Percentiles rank a stretch among this genome's conserved stretches.
These are phyloP conservation scores for Russula emetica DNA, from an alignment of 768 basidiomycete species.

Conservation along the genomic window DNA sequence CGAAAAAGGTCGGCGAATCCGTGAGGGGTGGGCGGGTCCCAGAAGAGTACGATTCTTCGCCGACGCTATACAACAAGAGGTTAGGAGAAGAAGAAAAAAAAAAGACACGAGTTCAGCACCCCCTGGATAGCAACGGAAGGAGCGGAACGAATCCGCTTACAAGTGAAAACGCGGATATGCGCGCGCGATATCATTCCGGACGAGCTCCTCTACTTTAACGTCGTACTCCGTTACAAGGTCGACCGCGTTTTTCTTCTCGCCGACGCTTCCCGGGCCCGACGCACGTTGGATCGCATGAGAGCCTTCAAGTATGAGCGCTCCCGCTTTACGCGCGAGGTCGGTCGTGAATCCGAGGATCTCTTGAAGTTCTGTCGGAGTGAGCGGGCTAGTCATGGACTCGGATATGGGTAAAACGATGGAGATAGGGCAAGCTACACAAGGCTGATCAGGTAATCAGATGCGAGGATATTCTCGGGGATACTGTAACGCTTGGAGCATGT, in stretches of 20 bases:
- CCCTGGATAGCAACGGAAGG: background rate
- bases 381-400: slow-evolving; percentile 19
- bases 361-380: slow-evolving; percentile 47
- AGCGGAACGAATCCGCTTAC: slow-evolving; percentile 38
- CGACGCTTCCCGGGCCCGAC: slow-evolving; percentile 47
- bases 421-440: too few relatives aligned
- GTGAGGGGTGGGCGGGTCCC: slow-evolving; percentile 68
- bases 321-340: slow-evolving; percentile 69
- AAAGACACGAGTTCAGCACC: background rate
- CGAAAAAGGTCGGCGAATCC: slow-evolving; percentile 82
- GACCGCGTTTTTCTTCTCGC: slow-evolving; percentile 90
- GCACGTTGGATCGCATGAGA: slow-evolving; percentile 64
- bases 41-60: slow-evolving; percentile 87
- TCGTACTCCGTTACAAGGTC: slow-evolving; percentile 96
- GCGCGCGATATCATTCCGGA: slow-evolving; percentile 14
- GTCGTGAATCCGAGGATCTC: slow-evolving; percentile 64
- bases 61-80: slow-evolving; percentile 53
- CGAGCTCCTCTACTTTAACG: slow-evolving; percentile 52
- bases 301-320: slow-evolving; percentile 70
- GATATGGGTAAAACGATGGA: too few relatives aligned
- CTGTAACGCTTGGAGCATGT: too few relatives aligned
- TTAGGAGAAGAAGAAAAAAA: background rate
- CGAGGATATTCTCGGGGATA: too few relatives aligned
- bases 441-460: too few relatives aligned
- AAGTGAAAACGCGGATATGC: slow-evolving; percentile 77